Evolutionary conservation across 2,329 filamentous ascomycete genomes (phyloP), one percentile per base, ranked within the genome.

Genomic region (Colletotrichum karsti): DNA sequence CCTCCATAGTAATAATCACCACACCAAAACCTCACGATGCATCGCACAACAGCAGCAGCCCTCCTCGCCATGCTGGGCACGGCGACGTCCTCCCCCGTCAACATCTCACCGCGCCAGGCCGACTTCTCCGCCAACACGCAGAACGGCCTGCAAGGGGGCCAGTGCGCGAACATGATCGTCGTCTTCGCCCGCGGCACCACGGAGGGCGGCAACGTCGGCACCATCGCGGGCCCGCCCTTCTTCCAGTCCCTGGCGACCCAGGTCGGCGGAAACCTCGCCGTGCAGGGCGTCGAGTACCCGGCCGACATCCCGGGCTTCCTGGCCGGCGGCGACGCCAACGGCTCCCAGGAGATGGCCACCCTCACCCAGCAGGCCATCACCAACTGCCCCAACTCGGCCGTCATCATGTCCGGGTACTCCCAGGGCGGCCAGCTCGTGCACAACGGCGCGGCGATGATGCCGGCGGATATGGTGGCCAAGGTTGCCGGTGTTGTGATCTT

Each of bases 171-270:
- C 33, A 80, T 86, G 69, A 88, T 85, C 7, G 75, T 89, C 57
- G 83, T 89, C 71, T 89, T 86, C 71, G 87, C 87, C n/a, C 82
- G 87, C 18, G 87, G 87, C 8, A 88, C 86, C 4, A 83, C 81
- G 6, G 85, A 88, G 75, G 37, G 69, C 1, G 85, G 85, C 42
- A 88, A 87, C 71, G 83, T 89, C 55, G 87, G 87, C 22, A 73
- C 72, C 24, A 68, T 83, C 6, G 79, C 82, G 2, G 87, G 87
- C 1, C 86, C 86, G 2, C 81, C 84, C 2, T 84, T 88, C 70
- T 84, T 85, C 67, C 76, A 81, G 39, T 80, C 82, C 2, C 73
- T 89, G 1, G 78, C 77, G 8, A 51, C 72, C 5, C 73, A 76
- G 56, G 75, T 87, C 64, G 84, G 82, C 18, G 76, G 76, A 42